Base-by-base conservation (phyloP, 371 early-diverging fungal species). In the Sporodiniella umbellata region DNA sequence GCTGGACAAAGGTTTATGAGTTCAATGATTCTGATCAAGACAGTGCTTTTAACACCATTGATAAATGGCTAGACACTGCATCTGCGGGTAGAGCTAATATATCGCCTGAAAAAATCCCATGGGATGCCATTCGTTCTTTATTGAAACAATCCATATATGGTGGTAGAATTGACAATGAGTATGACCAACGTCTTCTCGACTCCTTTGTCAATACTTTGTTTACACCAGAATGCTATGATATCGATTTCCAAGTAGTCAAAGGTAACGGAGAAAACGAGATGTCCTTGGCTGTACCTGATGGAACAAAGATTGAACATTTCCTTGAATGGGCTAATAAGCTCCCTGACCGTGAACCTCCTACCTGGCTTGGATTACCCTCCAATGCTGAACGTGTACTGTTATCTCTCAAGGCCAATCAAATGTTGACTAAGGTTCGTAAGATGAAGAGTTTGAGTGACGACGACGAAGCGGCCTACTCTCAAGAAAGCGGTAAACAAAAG, bases 11-110 rank as follows among this genome's bases (percentile, higher is more conserved):
- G 75, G 58, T 75, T 0, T 98, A 98, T 60, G 99, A 98, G 61
- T 99, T 99, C 68, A 96, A 94, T 64, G 99, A 99, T 51, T 89
- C 98, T 1, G 99, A 99, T 71, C 88, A 90, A 67, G 93, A 92
- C 28, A 92, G 91, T 65, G 96, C 94, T 0, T 62, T 96, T 22
- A 81, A 77, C 30, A 93, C 93, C 0, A 83, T 98, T 42, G 95
- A 98, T 64, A 72, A 75, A 47, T 98, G 98, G 98, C 57, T 97
- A 5, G 94, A 88, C 33, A 66, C 69, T 15, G 91, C 81, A 0
- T 90, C 92, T 2, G 68, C 80, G 8, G 95, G 95, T 15, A 69
- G 94, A 31, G 75, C 90, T 28, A 97, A 98, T 61, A 83, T 98
- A 26, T 81, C 93, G 0, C 98, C 99, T 1, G 92, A 90, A 45